A percentile compares a stretch with the other conserved stretches of the same genome.
These are phyloP conservation scores for Porodaedalea pini DNA, from an alignment of 1,284 basidiomycete species.

Conservation along the genomic window DNA sequence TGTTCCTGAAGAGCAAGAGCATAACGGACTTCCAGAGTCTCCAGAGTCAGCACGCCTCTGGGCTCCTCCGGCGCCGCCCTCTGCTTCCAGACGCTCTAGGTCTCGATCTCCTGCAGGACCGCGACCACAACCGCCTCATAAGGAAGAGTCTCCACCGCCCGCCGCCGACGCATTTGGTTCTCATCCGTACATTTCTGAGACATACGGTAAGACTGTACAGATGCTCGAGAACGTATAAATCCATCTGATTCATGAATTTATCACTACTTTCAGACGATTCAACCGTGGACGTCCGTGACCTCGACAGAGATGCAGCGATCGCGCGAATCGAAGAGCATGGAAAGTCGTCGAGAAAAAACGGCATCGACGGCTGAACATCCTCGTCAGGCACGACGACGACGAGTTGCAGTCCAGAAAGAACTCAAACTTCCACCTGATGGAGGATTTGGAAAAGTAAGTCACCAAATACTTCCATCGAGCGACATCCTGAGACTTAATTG, in stretches of 20 bases:
- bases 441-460: constrained; percentile 17
- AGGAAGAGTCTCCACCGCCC: background rate
- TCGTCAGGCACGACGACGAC: constrained; percentile 17
- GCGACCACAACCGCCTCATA: constrained; percentile 2
- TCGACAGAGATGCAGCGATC: constrained; percentile 8
- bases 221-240: background rate
- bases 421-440: constrained; percentile 16
- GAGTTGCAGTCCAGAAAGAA: constrained; percentile 7
- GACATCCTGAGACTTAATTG: background rate
- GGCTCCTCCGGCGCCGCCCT: background rate
- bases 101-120: constrained; percentile 16
- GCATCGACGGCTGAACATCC: constrained; percentile 9
- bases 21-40: background rate
- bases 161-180: background rate
- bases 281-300: constrained; percentile 15
- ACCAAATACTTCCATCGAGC: too few species aligned
- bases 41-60: background rate
- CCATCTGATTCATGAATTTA: background rate
- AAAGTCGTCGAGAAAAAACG: constrained; percentile 12
- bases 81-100: constrained; percentile 3
- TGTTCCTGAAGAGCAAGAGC: background rate
- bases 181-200: constrained; percentile 7
- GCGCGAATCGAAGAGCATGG: constrained; percentile 16
- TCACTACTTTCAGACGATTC: constrained; percentile 6
- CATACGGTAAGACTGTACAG: background rate